Base-by-base conservation (phyloP, 768 basidiomycete species). In the Leccinum longicurvipes region DNA sequence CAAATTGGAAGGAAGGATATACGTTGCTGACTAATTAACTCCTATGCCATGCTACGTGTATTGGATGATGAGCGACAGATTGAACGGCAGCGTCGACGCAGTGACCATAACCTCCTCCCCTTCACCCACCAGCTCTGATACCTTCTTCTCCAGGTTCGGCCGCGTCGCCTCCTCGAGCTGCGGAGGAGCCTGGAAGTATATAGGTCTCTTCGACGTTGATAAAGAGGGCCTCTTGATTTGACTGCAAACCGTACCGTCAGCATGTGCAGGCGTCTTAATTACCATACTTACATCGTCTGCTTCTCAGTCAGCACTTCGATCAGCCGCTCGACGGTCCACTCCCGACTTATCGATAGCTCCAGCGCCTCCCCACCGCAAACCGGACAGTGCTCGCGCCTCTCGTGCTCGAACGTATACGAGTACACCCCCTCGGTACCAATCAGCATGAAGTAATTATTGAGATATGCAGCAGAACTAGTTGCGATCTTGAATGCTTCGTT, bases 401-500 rank as follows among this genome's bases (percentile, higher is more conserved):
- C 93, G 67, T 96, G 91, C 74, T 97, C 86, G 67, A 98, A 99
- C 0, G 97, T 98, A 74, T 91, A 95, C 2, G 96, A 94, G 73
- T 99, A 99, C 10, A 98, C 83, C 23, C 93, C 89, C 51, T 98
- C 94, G 9, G 93, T 98, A 31, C 97, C 97, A 58, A 95, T 93
- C 54, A 98, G 82, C 94, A 98, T 93, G 73, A 98, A 97, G 70
- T 98, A 99, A 70, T 98, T 98, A 73, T 96, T 91, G 53, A 99
- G 79, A 68, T 86, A 96, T 5, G 94, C 92, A 0, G 95, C 96
- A 23, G 91, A 92, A 60, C 86, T 91, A 0, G 97, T 98, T 23
- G 93, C 95, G 56, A 99, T 93, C 74, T 99, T 99, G 79, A 99
- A 96, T 15, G 97, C 97, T 73, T 99, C 97, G 65, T 97, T 98